Base-by-base conservation (phyloP, 2,329 filamentous ascomycete species). In the Parafenestella ontariensis region DNA sequence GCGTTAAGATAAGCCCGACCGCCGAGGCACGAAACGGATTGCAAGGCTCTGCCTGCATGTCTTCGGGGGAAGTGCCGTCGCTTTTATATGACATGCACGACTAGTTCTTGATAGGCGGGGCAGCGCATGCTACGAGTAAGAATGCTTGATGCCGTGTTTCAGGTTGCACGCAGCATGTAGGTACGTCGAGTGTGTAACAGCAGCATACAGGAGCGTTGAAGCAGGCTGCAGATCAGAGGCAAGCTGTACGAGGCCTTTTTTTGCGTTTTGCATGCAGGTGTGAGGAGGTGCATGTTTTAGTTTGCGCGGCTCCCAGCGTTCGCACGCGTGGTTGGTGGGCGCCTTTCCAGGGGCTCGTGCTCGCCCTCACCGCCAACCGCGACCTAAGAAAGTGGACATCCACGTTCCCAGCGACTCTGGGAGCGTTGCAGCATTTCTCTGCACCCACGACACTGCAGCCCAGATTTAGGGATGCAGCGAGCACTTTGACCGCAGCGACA, bases 401-500 rank as follows among this genome's bases (percentile, higher is more conserved):
- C 40, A 56, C 49, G 34, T 47, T 51, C 40, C 46, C 49, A 56
- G 43, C 51, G 52, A 26, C 50, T 31, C n/a, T 43, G 26, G 17
- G 15, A 26, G 17, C 26, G 48, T 49, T 46, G 46, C 47, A 48
- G 51, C 44, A 41, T 47, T 26, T 53, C 54, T 41, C 56, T 40
- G 28, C 43, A 21, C 39, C 11, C 40, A 36, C 48, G n/a, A 44
- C 24, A 20, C 42, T 49, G 39, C 51, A 41, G 51, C 34, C 54
- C 49, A 9, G 34, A 23, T 18, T 28, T 45, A 53, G 59, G 57
- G 55, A 73, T 73, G 70, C 64, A 49, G 57, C 58, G 51, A 59
- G 58, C 58, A 52, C 68, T 68, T 66, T 71, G 65, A 70, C 60
- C 61, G 54, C 64, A 61, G 65, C 62, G 65, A 62, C 52, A 59